These are phyloP conservation scores for Ballota nigra DNA, from an alignment of 257 asterid species.

Conservation along the genomic window DNA sequence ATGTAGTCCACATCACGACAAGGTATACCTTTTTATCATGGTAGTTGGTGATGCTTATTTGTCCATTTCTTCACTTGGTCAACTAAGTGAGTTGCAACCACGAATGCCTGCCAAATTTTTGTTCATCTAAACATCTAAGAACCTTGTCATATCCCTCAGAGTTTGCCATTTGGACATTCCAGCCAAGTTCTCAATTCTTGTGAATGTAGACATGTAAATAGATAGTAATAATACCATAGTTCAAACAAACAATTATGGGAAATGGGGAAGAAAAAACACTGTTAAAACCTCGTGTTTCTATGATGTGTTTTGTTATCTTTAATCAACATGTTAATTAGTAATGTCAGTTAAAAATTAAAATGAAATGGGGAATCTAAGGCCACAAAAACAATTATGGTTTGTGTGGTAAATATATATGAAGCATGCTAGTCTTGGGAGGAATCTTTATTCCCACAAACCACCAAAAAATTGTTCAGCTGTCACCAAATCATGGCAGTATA, in stretches of 20 bases:
- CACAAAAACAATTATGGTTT: not conserved
- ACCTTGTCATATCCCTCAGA: conserved; percentile 1
- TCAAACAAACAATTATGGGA: not conserved
- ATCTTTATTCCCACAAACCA: too few species aligned
- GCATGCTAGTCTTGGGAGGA: conserved; percentile 22
- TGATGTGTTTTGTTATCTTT: not conserved
- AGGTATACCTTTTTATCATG: conserved; percentile 28
- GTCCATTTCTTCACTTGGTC: conserved; percentile 29
- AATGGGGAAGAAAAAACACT: not conserved
- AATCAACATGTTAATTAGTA: too few species aligned
- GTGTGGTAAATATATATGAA: conserved; percentile 17
- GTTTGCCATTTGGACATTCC: conserved; percentile 48
- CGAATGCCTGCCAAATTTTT: conserved; percentile 44
- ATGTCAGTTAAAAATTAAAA: not conserved
- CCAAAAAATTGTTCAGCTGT: too few species aligned
- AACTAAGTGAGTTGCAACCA: conserved; percentile 38
- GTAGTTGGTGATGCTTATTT: conserved; percentile 17
- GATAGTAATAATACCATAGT: not conserved
- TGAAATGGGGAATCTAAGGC: not conserved
- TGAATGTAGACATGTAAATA: too few species aligned
- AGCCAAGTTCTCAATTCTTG: not conserved
- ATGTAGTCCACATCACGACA: conserved; percentile 29
- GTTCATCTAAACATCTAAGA: not conserved
- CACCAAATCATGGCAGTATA: too few species aligned
- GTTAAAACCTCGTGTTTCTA: not conserved